Conservation (phyloP, 2,329 filamentous ascomycete genomes). For the Colletotrichum higginsianum region DNA sequence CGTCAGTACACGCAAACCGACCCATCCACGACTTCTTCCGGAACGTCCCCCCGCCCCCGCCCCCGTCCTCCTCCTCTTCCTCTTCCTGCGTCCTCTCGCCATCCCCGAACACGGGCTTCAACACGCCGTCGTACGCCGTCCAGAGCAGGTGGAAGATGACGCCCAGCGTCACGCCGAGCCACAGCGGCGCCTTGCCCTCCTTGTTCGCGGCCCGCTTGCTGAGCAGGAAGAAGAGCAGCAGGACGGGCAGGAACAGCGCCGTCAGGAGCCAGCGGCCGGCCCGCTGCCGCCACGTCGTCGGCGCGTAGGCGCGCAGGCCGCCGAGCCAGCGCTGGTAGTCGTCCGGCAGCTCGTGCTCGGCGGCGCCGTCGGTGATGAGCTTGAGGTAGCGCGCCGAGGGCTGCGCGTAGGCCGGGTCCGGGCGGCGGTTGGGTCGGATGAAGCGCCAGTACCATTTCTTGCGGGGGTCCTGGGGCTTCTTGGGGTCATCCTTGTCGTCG, state of each 20-base stretch:
- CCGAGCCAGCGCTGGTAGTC: constrained; percentile 84
- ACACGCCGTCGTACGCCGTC: constrained; percentile 60
- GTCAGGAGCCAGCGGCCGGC: constrained; percentile 77
- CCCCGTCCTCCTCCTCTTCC: constrained; percentile 36
- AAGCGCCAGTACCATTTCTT: constrained; percentile 65
- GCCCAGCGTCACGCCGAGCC: constrained; percentile 74
- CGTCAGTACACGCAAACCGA: constrained; percentile 36
- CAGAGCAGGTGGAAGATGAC: constrained; percentile 61
- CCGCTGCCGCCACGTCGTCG: constrained; percentile 77
- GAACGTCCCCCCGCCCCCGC: constrained; percentile 18
- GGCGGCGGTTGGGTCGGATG: constrained; percentile 64
- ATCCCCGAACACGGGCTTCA: constrained; percentile 82
- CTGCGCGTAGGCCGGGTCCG: constrained; percentile 81
- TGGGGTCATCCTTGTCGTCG: constrained; percentile 34
- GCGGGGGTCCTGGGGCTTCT: constrained; percentile 43
- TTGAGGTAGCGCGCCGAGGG: constrained; percentile 87
- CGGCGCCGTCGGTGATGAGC: constrained; percentile 83
- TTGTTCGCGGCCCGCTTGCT: constrained; percentile 71
- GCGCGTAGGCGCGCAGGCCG: constrained; percentile 77
- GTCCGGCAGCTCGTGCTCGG: constrained; percentile 83
- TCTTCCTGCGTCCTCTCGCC: constrained; percentile 77
- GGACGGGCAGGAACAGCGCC: constrained; percentile 53
- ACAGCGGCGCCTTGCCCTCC: constrained; percentile 77
- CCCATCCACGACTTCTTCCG: constrained; percentile 27
- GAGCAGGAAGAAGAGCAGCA: constrained; percentile 34